A percentile compares a stretch with the other conserved stretches of the same genome.
Conservation (phyloP, 2,329 filamentous ascomycete genomes). For the Graphilbum sp. region DNA sequence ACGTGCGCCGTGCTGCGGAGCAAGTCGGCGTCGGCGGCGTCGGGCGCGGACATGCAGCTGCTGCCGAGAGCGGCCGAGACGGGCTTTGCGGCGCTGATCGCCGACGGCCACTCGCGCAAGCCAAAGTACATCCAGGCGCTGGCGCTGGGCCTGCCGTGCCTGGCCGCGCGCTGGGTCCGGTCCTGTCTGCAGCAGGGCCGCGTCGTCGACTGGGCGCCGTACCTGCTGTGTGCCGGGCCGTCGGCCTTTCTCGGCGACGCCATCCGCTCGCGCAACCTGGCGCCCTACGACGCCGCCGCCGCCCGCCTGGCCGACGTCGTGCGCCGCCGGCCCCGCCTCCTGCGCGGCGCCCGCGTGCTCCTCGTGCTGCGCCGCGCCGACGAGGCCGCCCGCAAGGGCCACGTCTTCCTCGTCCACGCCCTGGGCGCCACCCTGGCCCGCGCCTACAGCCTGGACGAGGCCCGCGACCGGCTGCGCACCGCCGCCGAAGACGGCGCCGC, state of each 20-base stretch:
- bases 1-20: slow-evolving; percentile 19
- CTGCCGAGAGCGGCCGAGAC: slow-evolving; percentile 32
- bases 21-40: slow-evolving; percentile 13
- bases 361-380: slow-evolving; percentile 54
- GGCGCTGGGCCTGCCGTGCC: slow-evolving; percentile 72
- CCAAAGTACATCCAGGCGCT: slow-evolving; percentile 91
- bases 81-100: slow-evolving; percentile 73
- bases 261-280: slow-evolving; percentile 55
- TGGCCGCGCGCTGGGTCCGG: slow-evolving; percentile 67
- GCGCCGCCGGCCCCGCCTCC: slow-evolving; percentile 39
- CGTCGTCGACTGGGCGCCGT: slow-evolving; percentile 60
- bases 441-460: slow-evolving; percentile 49
- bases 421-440: slow-evolving; percentile 57
- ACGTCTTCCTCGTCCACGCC: slow-evolving; percentile 65
- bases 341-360: slow-evolving; percentile 51
- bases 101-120: slow-evolving; percentile 71
- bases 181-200: slow-evolving; percentile 46
- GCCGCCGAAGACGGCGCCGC: slow-evolving; percentile 30
- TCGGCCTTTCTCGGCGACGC: slow-evolving; percentile 63
- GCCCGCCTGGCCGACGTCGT: slow-evolving; percentile 43
- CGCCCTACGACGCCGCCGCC: slow-evolving; percentile 38
- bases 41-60: slow-evolving; percentile 30
- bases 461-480: slow-evolving; percentile 39
- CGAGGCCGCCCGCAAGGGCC: slow-evolving; percentile 49
- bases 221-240: slow-evolving; percentile 72